phyloP scores from a whole-genome alignment of 164 flowering plant genomes.

The Vitis cinerea region DNA sequence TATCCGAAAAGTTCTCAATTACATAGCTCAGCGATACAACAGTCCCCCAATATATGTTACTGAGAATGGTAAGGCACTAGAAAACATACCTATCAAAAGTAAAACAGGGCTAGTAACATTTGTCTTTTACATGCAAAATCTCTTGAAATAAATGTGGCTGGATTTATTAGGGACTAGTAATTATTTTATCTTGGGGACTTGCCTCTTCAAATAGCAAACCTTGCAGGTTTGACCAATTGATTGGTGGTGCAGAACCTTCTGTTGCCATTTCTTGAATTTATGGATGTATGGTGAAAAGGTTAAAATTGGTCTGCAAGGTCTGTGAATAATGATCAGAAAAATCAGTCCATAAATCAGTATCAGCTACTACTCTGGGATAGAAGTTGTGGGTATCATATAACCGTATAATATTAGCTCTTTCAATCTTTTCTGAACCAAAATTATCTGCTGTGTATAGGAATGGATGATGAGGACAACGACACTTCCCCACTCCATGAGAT shows the following conservation, averaged over 20 bases:
- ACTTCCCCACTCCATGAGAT: constrained; percentile 57
- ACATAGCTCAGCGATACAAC: constrained; percentile 56
- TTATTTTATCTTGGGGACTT: too few relatives aligned
- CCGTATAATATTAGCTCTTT: not conserved
- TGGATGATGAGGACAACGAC: constrained; percentile 85
- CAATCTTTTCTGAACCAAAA: not conserved
- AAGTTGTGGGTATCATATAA: not conserved
- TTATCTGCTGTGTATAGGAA: constrained; percentile 45
- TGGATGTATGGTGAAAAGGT: too few relatives aligned
- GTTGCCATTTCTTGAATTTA: too few relatives aligned
- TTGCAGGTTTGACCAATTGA: too few relatives aligned
- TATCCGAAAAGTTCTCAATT: constrained; percentile 60
- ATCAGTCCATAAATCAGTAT: not conserved
- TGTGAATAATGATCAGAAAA: not conserved
- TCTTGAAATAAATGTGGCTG: too few relatives aligned
- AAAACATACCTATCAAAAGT: not conserved
- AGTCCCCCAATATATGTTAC: constrained; percentile 68
- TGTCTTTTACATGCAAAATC: too few relatives aligned
- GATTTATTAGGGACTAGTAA: too few relatives aligned
- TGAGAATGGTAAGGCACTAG: constrained; percentile 60
- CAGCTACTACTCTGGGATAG: not conserved
- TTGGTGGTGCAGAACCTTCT: too few relatives aligned
- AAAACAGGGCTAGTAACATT: too few relatives aligned
- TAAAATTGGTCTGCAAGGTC: not conserved
- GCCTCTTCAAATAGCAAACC: too few relatives aligned